phyloP scores from a whole-genome alignment of 768 basidiomycete genomes.

The Termitomyces sp. region DNA sequence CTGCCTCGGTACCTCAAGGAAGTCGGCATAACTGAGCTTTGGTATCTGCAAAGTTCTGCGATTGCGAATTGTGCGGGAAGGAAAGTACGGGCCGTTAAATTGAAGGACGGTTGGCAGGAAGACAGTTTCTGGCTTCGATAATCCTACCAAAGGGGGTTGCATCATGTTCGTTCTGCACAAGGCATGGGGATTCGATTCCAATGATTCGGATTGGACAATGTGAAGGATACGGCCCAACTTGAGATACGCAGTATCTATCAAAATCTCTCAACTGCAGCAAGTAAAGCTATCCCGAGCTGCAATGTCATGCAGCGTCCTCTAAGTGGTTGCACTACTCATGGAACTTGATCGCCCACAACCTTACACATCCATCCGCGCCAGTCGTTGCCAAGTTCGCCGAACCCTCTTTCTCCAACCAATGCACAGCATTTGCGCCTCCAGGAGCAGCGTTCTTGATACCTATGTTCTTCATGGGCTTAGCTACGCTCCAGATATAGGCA shows the following conservation, averaged over 20 bases:
- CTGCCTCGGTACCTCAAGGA: conserved; percentile 58
- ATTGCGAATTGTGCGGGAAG: conserved; percentile 42
- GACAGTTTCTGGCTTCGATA: conserved; percentile 53
- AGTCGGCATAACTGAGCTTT: conserved; percentile 58
- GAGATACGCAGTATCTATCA: not conserved
- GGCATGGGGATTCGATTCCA: not conserved
- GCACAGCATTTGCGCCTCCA: conserved; percentile 76
- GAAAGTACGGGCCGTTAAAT: conserved; percentile 32
- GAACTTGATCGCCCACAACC: conserved; percentile 64
- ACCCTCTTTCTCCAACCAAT: conserved; percentile 57
- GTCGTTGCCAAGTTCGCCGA: conserved; percentile 54
- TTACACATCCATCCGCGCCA: conserved; percentile 79
- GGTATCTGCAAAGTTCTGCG: conserved; percentile 45
- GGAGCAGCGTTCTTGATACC: conserved; percentile 82
- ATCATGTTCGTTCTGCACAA: not conserved
- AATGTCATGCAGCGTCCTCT: not conserved
- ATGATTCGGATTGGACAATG: not conserved
- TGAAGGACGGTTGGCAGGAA: conserved; percentile 50
- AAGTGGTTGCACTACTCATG: conserved; percentile 16
- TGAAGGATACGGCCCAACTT: not conserved
- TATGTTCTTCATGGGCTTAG: conserved; percentile 64
- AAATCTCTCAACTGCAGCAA: no score
- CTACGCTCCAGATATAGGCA: conserved; percentile 82
- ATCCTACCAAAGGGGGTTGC: not conserved
- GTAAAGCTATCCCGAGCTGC: not conserved